Conservation (phyloP, 225 moss, liverwort and hornwort species). For the Neckera pumila region DNA sequence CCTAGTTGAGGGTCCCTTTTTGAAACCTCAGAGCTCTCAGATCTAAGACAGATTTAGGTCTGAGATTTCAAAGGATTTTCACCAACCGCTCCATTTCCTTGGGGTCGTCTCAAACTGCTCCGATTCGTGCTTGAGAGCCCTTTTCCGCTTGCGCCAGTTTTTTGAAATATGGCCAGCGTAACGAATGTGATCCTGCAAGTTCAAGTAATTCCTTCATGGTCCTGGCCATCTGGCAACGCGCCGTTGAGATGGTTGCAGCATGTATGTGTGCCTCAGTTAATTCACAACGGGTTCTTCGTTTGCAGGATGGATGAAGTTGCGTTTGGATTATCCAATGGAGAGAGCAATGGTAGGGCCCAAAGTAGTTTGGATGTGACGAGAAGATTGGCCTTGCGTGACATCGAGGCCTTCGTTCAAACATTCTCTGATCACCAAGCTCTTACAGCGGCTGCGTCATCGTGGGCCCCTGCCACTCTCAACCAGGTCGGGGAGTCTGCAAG, state of each 20-base stretch:
- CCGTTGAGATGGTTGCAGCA: background rate
- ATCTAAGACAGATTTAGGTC: background rate
- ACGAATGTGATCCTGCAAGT: background rate
- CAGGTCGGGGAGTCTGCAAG: conserved; percentile 74
- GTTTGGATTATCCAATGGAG: conserved; percentile 32
- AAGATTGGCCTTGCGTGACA: conserved; percentile 66
- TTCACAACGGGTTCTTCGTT: background rate
- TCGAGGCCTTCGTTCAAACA: conserved; percentile 77
- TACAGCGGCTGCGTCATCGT: conserved; percentile 62
- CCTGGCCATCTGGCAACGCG: background rate
- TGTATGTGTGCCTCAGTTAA: background rate
- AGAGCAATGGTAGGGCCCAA: conserved; percentile 31
- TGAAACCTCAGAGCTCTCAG: background rate
- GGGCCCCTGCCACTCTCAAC: conserved; percentile 55
- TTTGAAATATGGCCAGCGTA: background rate
- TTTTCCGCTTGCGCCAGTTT: background rate
- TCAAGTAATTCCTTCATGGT: background rate
- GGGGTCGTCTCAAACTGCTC: background rate
- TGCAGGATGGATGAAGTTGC: conserved; percentile 86
- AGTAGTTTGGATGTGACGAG: conserved; percentile 55
- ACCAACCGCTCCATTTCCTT: background rate
- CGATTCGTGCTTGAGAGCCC: background rate
- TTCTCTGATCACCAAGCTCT: conserved; percentile 74
- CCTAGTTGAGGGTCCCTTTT: background rate
- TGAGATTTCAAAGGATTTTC: background rate